phyloP scores from a whole-genome alignment of 108 stramenopile genomes.

The Epithemia pelagica region DNA sequence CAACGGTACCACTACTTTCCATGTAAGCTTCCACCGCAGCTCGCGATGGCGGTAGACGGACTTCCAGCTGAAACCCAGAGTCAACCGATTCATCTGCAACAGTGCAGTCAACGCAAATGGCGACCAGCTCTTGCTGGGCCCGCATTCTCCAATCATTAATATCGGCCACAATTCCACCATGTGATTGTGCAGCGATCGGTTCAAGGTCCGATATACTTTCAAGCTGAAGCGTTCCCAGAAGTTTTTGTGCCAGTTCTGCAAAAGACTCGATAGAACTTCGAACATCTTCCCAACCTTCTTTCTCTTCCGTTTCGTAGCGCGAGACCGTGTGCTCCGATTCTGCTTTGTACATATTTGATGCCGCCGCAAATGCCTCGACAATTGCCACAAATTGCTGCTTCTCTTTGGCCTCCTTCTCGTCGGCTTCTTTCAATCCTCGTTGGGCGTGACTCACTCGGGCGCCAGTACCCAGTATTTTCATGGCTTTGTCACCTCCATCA shows the following conservation, averaged over 20 bases:
- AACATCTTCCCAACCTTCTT: constrained; percentile 37
- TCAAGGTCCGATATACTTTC: neutral
- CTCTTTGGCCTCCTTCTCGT: constrained; percentile 45
- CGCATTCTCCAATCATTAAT: neutral
- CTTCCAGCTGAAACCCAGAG: neutral
- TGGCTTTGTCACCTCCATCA: constrained; percentile 59
- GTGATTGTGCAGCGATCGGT: neutral
- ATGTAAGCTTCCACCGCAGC: neutral
- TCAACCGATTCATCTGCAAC: neutral
- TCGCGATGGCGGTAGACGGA: neutral
- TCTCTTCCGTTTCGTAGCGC: constrained; percentile 42
- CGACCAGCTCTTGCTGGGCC: neutral
- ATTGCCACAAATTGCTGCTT: constrained; percentile 42
- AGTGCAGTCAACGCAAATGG: neutral
- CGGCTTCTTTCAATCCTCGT: constrained; percentile 41
- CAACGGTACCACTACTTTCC: constrained; percentile 1
- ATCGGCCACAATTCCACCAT: neutral
- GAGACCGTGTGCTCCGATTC: constrained; percentile 26
- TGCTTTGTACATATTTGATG: constrained; percentile 29
- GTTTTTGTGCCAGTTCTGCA: neutral
- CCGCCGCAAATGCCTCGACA: constrained; percentile 20
- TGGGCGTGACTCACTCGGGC: constrained; percentile 43
- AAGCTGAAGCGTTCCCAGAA: neutral
- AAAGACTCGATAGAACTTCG: constrained; percentile 7
- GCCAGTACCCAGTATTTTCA: constrained; percentile 61